phyloP scores from a whole-genome alignment of 805 yeast genomes.

The Saccharomyces cerevisiae region DNA sequence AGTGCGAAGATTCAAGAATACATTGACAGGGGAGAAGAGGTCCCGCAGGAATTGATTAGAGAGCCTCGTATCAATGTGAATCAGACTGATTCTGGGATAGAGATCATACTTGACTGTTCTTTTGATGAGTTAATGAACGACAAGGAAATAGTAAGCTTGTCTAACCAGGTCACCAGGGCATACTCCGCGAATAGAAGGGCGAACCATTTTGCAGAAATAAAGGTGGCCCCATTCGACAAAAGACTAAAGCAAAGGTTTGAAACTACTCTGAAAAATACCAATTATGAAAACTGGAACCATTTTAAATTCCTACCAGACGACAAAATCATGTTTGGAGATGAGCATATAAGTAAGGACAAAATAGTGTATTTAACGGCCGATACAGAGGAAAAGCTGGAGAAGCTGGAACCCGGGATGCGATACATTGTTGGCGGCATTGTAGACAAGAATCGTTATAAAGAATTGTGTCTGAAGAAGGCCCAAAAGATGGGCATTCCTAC shows the following conservation, averaged over 20 bases:
- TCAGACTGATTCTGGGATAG: slow-evolving; percentile 43
- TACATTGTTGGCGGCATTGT: slow-evolving; percentile 94
- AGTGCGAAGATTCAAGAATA: slow-evolving; percentile 32
- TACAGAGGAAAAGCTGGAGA: slow-evolving; percentile 59
- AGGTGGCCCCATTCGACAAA: slow-evolving; percentile 58
- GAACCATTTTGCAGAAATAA: slow-evolving; percentile 46
- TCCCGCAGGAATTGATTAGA: slow-evolving; percentile 34
- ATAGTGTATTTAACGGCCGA: slow-evolving; percentile 79
- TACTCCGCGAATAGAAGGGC: slow-evolving; percentile 72
- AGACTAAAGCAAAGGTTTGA: slow-evolving; percentile 63
- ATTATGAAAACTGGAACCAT: slow-evolving; percentile 62
- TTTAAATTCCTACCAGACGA: slow-evolving; percentile 42
- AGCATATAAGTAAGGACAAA: slow-evolving; percentile 33
- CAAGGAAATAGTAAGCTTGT: slow-evolving; percentile 58
- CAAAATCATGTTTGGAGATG: slow-evolving; percentile 28
- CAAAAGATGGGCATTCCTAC: slow-evolving; percentile 59
- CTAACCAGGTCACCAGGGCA: slow-evolving; percentile 72
- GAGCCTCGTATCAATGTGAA: slow-evolving; percentile 32
- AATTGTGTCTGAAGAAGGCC: slow-evolving; percentile 76
- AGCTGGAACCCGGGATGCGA: slow-evolving; percentile 58
- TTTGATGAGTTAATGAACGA: slow-evolving; percentile 86
- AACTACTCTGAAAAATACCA: slow-evolving; percentile 40
- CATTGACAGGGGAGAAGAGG: slow-evolving; percentile 33
- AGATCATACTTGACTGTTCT: slow-evolving; percentile 74
- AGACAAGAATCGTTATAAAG: slow-evolving; percentile 84